These are phyloP conservation scores for Lagenidium giganteum DNA, from an alignment of 352 stramenopile species.

Conservation along the genomic window DNA sequence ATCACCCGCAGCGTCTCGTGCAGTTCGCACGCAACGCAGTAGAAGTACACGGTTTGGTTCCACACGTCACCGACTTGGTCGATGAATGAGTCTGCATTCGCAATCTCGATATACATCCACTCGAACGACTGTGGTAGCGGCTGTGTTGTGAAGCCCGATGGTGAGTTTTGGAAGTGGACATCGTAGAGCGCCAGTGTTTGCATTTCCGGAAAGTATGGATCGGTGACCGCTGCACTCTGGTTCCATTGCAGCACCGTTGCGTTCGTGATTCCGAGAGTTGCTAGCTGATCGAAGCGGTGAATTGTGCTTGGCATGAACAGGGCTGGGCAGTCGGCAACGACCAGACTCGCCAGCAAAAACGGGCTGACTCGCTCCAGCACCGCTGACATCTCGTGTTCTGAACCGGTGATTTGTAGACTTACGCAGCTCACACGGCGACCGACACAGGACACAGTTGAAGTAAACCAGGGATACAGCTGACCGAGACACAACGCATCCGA, in stretches of 20 bases:
- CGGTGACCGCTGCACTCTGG: neutral
- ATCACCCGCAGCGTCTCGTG: neutral
- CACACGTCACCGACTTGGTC: neutral
- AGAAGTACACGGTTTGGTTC: neutral
- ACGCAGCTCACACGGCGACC: no score
- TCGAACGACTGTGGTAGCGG: slow-evolving; percentile 2
- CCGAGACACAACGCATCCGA: no score
- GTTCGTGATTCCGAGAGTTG: neutral
- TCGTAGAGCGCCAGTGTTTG: neutral
- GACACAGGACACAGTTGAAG: no score
- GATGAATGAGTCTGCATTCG: neutral
- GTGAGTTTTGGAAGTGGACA: neutral
- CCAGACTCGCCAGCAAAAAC: neutral
- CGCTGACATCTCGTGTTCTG: neutral
- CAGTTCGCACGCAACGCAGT: slow-evolving; percentile 3
- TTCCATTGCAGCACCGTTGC: neutral
- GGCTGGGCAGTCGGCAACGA: slow-evolving; percentile 1
- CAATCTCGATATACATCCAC: slow-evolving; percentile 4
- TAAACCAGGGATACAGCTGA: no score
- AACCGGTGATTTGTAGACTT: no score
- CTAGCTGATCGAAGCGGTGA: neutral
- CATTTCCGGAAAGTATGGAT: no score
- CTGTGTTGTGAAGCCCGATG: neutral
- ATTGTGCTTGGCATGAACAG: neutral
- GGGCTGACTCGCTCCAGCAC: slow-evolving; percentile 1